Evolutionary conservation across 768 basidiomycete genomes (phyloP), one percentile per base, ranked within the genome.

Genomic region (Tulasnella calospora): DNA sequence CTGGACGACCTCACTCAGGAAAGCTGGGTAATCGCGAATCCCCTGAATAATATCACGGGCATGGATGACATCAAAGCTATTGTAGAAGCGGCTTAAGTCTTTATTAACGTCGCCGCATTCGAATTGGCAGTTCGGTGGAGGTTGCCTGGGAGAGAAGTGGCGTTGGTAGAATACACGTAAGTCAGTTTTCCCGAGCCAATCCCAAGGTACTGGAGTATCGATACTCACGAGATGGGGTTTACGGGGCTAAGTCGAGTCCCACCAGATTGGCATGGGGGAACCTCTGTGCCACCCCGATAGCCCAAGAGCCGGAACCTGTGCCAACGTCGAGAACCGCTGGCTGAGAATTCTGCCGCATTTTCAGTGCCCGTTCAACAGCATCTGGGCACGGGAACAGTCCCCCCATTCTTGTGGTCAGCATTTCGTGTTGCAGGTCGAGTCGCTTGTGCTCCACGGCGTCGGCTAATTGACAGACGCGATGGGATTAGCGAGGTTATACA

Each of bases 271-370:
- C 75, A 61, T 76, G 75, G 13, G 75, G 75, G 40, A 76, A 76
- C 36, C 38, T 51, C 23, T n/a, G 27, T 1, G 51, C 51, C 2
- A 76, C 57, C 6, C 36, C 75, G 35, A 69, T 76, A 27, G 75
- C 75, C 77, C 77, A 78, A 3, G 46, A 46, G 19, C 77, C 77
- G 2, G 77, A 78, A 17, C 77, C 77, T 2, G 77, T 78, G 9
- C 77, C 77, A 7, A 78, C 70, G 70, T 78, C 77, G 17, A 78
- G 44, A 27, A 78, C 77, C 23, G 77, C 70, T 19, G 75, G 77
- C 35, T 36, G 40, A 21, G 23, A 36, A 9, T 72, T 27, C 40
- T n/a, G 70, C 21, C 55, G 38, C 2, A 41, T 67, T 46, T 1
- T n/a, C 10, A 78, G 27, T 2, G 46, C 70, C 3, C 55, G 27